Evolutionary conservation across 2,329 filamentous ascomycete genomes (phyloP), one percentile per base, ranked within the genome.

Genomic region (Alternaria dauci): DNA sequence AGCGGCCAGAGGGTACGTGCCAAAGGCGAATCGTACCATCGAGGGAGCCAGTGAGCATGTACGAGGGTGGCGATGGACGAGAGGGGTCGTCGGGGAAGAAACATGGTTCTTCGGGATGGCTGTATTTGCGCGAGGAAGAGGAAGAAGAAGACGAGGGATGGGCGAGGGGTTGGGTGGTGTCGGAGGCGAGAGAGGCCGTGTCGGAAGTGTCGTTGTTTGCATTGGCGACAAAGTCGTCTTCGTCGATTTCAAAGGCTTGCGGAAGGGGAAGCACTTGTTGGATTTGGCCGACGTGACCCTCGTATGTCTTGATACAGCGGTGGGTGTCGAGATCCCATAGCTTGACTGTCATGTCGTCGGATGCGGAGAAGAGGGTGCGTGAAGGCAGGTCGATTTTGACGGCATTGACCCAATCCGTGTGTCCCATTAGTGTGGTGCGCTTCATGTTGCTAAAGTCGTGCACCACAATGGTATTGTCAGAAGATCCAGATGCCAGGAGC

Each of bases 401-500:
- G n/a, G 92, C 90, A 79, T 99, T 99, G 71, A 99, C 94, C 92
- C 94, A 98, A 77, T 98, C 94, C 0, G 85, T 88, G 76, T 99
- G 95, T 8, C 94, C 94, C 25, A 89, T 88, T 12, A 99, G 84
- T 52, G 88, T 86, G 69, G 91, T 96, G 0, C 90, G 91, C 54
- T 91, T 89, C 76, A 92, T 93, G 59, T 91, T 92, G 71, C 91
- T 87, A 72, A 96, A 95, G 77, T 97, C 94, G 87, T 94, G 97
- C 46, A 99, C 89, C 76, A 94, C 93, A 78, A 98, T 90, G 1
- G 90, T 94, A 76, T 88, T 89, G 79, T 99, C 95, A 65, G 94
- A 90, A 1, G 93, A 97, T 0, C 93, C 95, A 1, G 93, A 96
- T 0, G 92, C 94, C 18, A 98, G 85, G 48, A 93, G 89, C 57